A percentile compares a stretch with the other conserved stretches of the same genome.
Evolutionary conservation across 441 rosid genomes (phyloP).

Genomic region (Pelargonium australe): DNA sequence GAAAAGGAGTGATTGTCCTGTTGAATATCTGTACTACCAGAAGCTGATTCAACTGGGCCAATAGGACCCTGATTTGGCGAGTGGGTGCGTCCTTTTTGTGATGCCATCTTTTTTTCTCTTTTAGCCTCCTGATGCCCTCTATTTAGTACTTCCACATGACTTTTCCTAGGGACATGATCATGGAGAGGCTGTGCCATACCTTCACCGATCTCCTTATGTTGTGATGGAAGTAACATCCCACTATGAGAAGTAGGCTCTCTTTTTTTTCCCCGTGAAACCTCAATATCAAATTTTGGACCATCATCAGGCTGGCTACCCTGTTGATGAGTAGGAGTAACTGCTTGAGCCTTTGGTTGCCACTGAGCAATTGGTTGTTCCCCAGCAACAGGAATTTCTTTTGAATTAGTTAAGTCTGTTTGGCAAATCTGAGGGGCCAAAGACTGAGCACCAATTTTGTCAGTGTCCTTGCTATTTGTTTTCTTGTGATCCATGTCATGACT

Average conservation of each 20-base stretch:
- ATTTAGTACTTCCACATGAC: slow-evolving; percentile 28
- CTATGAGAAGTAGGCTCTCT: slow-evolving; percentile 32
- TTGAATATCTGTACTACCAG: slow-evolving; percentile 34
- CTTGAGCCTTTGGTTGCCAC: slow-evolving; percentile 70
- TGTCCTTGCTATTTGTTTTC: slow-evolving; percentile 39
- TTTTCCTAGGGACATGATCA: slow-evolving; percentile 29
- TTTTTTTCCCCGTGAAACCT: slow-evolving; percentile 34
- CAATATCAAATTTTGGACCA: slow-evolving; percentile 35
- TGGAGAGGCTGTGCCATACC: slow-evolving; percentile 28
- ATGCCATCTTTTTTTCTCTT: slow-evolving; percentile 36
- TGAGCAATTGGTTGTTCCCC: slow-evolving; percentile 58
- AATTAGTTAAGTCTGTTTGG: slow-evolving; percentile 35
- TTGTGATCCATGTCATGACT: slow-evolving; percentile 46
- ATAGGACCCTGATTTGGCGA: slow-evolving; percentile 30
- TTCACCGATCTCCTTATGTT: slow-evolving; percentile 30
- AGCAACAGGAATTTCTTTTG: slow-evolving; percentile 45
- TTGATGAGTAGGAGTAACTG: slow-evolving; percentile 30
- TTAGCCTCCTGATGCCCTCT: slow-evolving; percentile 33
- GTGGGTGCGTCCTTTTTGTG: slow-evolving; percentile 24
- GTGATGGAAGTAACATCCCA: slow-evolving; percentile 28
- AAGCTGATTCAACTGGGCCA: slow-evolving; percentile 26
- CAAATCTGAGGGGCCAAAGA: slow-evolving; percentile 37
- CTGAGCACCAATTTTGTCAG: slow-evolving; percentile 33
- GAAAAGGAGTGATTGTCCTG: slow-evolving; percentile 35
- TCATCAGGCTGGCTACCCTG: slow-evolving; percentile 37